phyloP scores from a whole-genome alignment of 306 rosid species.

The Echinosophora koreensis region DNA sequence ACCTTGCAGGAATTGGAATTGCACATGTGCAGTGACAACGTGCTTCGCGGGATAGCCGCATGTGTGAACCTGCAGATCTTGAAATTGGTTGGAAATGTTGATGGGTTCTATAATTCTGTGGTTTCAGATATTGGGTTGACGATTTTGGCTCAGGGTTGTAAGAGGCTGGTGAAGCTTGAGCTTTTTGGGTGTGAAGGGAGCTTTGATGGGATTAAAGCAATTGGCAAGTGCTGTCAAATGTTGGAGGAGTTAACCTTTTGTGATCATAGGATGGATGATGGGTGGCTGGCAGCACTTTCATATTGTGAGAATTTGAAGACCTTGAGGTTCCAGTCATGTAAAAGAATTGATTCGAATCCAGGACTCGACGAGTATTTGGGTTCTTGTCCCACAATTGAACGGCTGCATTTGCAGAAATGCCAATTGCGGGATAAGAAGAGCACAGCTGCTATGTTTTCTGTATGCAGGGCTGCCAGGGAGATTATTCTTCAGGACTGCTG shows the following conservation, averaged over 20 bases:
- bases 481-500: constrained; percentile 82
- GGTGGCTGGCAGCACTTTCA: constrained; percentile 82
- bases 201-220: constrained; percentile 91
- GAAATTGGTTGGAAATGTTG: constrained; percentile 76
- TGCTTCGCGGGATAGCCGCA: constrained; percentile 82
- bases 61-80: constrained; percentile 82
- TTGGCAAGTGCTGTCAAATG: constrained; percentile 96
- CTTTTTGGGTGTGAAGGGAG: constrained; percentile 93
- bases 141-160: constrained; percentile 92
- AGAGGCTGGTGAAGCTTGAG: constrained; percentile 89
- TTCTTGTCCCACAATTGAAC: constrained; percentile 74
- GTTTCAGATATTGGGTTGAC: constrained; percentile 94
- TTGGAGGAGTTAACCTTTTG: constrained; percentile 81
- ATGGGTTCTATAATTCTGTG: constrained; percentile 70
- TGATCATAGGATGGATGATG: constrained; percentile 93
- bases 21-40: constrained; percentile 78
- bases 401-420: constrained; percentile 79
- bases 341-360: constrained; percentile 64
- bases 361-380: constrained; percentile 78
- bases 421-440: constrained; percentile 75
- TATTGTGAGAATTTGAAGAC: constrained; percentile 89
- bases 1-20: constrained; percentile 83
- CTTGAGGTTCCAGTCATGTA: constrained; percentile 74
- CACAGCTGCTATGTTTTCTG: constrained; percentile 63
- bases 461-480: constrained; percentile 74